phyloP scores from a whole-genome alignment of 139 green algal species.

The Chlamydomonas sp. region DNA sequence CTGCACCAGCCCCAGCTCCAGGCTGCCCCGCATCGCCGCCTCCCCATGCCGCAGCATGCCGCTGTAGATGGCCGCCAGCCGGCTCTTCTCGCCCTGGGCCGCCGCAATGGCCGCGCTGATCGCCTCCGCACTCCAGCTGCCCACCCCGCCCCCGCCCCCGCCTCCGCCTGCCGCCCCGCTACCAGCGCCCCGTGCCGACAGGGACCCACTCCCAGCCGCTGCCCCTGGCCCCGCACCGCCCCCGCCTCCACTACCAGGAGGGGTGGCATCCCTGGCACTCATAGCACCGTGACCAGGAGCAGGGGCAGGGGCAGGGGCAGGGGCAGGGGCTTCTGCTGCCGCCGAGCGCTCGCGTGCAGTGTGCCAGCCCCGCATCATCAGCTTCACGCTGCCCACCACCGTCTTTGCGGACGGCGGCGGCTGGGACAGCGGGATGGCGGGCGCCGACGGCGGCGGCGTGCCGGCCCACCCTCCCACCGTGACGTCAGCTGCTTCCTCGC shows the following conservation, averaged over 20 bases:
- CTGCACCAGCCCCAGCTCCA: not conserved
- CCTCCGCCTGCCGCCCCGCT: not conserved
- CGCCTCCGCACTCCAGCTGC: not conserved
- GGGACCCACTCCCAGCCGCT: too few species aligned
- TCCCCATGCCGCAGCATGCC: conserved; percentile 11
- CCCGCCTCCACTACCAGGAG: too few species aligned
- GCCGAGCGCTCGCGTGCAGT: not conserved
- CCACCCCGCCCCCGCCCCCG: not conserved
- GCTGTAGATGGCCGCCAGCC: conserved; percentile 20
- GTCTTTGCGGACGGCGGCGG: not conserved
- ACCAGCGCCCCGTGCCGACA: not conserved
- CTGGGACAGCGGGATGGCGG: too few species aligned
- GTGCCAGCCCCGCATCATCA: not conserved
- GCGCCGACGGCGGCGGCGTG: not conserved
- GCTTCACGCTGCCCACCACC: not conserved
- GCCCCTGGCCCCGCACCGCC: too few species aligned
- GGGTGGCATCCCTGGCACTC: too few species aligned
- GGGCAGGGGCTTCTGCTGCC: too few species aligned
- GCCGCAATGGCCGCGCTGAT: not conserved
- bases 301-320: not conserved
- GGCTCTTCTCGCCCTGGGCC: not conserved
- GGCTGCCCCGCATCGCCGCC: not conserved
- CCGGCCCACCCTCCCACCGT: not conserved
- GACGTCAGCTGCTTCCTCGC: too few species aligned
- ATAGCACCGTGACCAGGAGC: not conserved